Evolutionary conservation across 1,139 yeast genomes (phyloP), one percentile per base, ranked within the genome.

Genomic region (Candida freyschussii): DNA sequence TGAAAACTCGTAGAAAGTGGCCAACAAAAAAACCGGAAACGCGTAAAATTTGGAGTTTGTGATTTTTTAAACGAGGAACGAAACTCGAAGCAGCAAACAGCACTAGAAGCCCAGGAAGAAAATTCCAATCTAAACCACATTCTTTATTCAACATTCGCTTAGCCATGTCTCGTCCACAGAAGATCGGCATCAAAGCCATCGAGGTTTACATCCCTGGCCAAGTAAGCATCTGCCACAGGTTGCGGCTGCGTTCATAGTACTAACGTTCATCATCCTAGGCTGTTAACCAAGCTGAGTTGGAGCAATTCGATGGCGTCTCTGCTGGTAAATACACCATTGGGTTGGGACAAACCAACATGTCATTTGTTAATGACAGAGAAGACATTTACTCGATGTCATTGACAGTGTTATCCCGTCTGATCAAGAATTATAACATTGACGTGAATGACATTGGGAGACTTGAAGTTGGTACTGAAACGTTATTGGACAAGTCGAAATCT

Each of bases 311-410:
- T 58, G 83, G 82, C 36, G 89, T 91, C 46, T 78, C 97, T 17
- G 70, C 84, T 39, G 99, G 99, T 39, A 93, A 93, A 63, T 91
- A 87, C 73, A 93, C 99, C 59, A 89, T 93, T 60, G 99, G 99
- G 31, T 74, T 93, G 43, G 98, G 98, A 45, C 98, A 91, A 68
- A 91, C 96, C 54, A 87, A 87, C 63, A 93, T 93, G 98, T 76
- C 95, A 17, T 91, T 86, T 55, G 97, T 91, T 48, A 84, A 89
- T 57, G 99, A 91, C 66, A 78, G 96, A 59, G 97, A 93, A 65
- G 99, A 93, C 56, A 87, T 87, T 53, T 89, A 89, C 68, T 91
- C 98, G 26, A 70, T 93, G 70, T 69, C 86, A 22, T 70, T 91
- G 59, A 91, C 98, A 9, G 96, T 73, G 21, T 72, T 83, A 43